These are phyloP conservation scores for Zelopaecilomyces penicillatus DNA, from an alignment of 2,329 filamentous ascomycete species.

Conservation along the genomic window DNA sequence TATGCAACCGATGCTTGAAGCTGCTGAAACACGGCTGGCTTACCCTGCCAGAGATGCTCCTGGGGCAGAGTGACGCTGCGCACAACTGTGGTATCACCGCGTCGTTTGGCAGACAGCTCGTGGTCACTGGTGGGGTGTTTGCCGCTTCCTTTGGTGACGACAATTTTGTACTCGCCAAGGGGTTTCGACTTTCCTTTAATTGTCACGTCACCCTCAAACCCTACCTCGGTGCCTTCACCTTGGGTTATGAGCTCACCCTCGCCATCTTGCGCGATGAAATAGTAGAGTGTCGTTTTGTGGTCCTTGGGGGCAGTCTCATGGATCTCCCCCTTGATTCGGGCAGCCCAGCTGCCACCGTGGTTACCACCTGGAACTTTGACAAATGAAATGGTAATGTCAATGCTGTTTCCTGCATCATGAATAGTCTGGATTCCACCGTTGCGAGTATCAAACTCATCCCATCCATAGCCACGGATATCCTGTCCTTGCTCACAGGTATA, in stretches of 20 bases:
- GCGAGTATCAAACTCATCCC: slow-evolving; percentile 92
- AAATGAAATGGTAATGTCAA: slow-evolving; percentile 90
- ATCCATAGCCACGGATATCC: slow-evolving; percentile 90
- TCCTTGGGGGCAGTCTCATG: slow-evolving; percentile 58
- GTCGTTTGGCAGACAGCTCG: slow-evolving; percentile 57
- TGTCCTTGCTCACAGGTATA: slow-evolving; percentile 96
- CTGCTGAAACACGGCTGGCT: slow-evolving; percentile 51
- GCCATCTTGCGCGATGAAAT: slow-evolving; percentile 77
- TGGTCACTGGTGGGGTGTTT: slow-evolving; percentile 57
- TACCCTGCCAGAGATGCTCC: slow-evolving; percentile 75
- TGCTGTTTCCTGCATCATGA: slow-evolving; percentile 76
- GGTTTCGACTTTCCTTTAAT: slow-evolving; percentile 61
- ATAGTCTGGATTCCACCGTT: slow-evolving; percentile 83
- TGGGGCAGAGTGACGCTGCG: slow-evolving; percentile 58
- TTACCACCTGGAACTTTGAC: slow-evolving; percentile 82
- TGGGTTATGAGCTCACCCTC: slow-evolving; percentile 54
- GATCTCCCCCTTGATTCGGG: slow-evolving; percentile 73
- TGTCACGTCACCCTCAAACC: slow-evolving; percentile 53
- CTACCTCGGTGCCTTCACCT: slow-evolving; percentile 40
- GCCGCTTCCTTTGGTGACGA: slow-evolving; percentile 62
- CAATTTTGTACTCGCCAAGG: slow-evolving; percentile 72
- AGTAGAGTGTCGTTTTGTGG: slow-evolving; percentile 69
- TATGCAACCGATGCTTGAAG: slow-evolving; percentile 42
- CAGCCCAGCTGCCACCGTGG: slow-evolving; percentile 87
- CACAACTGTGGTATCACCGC: slow-evolving; percentile 68